Conservation (phyloP, 1,139 yeast genomes). For the Saccharomyces uvarum region DNA sequence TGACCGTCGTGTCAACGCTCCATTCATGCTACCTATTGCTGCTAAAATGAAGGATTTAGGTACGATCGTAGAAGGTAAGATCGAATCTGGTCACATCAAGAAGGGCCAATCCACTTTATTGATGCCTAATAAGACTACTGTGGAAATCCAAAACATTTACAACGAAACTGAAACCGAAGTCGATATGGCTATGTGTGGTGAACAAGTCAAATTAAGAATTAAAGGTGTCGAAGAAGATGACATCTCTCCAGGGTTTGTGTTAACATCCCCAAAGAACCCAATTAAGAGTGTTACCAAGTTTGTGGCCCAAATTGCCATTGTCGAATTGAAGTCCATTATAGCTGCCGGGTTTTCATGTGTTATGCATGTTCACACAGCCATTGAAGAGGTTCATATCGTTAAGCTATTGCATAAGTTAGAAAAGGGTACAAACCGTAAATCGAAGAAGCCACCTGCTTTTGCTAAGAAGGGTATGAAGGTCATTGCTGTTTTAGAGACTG, state of each 20-base stretch:
- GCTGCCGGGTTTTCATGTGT: constrained; percentile 96
- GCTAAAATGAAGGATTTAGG: constrained; percentile 96
- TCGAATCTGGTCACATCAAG: constrained; percentile 88
- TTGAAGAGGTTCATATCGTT: constrained; percentile 83
- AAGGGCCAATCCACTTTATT: constrained; percentile 67
- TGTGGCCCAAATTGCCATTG: constrained; percentile 95
- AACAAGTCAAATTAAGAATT: constrained; percentile 86
- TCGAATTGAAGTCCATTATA: constrained; percentile 86
- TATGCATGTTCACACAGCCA: constrained; percentile 97
- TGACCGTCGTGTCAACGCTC: constrained; percentile 83
- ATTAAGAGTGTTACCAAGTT: constrained; percentile 84
- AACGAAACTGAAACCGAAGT: constrained; percentile 96
- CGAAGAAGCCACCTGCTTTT: constrained; percentile 95
- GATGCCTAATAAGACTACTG: constrained; percentile 84
- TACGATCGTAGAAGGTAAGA: constrained; percentile 94
- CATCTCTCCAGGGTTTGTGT: constrained; percentile 80
- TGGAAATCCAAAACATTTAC: constrained; percentile 80
- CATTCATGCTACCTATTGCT: constrained; percentile 93
- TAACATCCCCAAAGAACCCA: constrained; percentile 79
- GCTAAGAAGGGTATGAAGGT: constrained; percentile 99
- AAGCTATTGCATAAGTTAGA: constrained; percentile 87
- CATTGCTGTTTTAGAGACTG: constrained; percentile 80
- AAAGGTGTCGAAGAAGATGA: constrained; percentile 98
- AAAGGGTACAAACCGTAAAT: constrained; percentile 92
- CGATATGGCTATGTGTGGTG: constrained; percentile 86